Evolutionary conservation across 495 filamentous ascomycete species (phyloP), one percentile per base, ranked within the genome.

Genomic region (Choiromyces venosus): DNA sequence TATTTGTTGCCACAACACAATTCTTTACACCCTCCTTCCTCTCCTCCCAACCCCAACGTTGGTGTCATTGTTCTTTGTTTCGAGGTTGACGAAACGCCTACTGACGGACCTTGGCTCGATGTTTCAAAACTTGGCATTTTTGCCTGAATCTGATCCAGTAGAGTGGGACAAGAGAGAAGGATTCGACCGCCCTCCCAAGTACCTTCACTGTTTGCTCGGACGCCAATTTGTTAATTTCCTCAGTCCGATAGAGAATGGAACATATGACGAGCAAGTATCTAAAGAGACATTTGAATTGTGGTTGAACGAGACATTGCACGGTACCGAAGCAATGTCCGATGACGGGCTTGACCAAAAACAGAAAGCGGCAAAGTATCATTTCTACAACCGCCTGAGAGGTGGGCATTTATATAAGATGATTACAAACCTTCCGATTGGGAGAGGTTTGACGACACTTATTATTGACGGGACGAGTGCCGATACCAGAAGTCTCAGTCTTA

Each of bases 391-490:
- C 6, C 35, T 79, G 3, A 79, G 75, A 73, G 75, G 77, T 69
- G 68, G 78, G 18, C 73, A 80, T 46, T 39, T 80, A 36, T 52
- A 42, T 25, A 66, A 37, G 25, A 66, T 76, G 16, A 14, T 80
- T 19, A 33, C 46, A 29, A 71, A 56, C 16, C 56, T 77, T 46
- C 79, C 79, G 2, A 37, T 74, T 25, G 78, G 78, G 1, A 25
- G 75, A 9, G 65, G 68, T 7, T 39, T 80, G 3, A 77, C 74
- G 2, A 79, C 74, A 6, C 44, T 80, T 18, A 70, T 80, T 25
- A 29, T 80, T 9, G 79, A 80, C 61, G 78, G 79, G 9, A 72
- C 78, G 21, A 40, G 78, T 6, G 70, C 80, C 0, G 72, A 75
- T 19, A 80, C 78, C 0, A 61, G 71, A 33, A 69, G 70, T 21